These are phyloP conservation scores for Lentinula edodes DNA, from an alignment of 768 basidiomycete genomes.

Conservation along the genomic window DNA sequence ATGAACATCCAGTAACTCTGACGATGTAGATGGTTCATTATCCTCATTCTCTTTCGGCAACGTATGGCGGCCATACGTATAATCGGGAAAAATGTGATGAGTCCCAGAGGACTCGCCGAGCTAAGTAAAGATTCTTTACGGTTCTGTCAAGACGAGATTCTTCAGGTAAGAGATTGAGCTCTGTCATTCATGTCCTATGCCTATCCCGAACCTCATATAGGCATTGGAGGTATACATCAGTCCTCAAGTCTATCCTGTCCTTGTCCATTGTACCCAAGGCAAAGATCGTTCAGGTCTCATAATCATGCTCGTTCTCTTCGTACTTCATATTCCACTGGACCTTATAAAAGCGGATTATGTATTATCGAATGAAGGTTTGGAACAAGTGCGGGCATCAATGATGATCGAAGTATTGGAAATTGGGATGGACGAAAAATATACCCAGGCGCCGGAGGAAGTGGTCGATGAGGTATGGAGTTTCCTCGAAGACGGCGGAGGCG, in stretches of 20 bases:
- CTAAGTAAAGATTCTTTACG: constrained; percentile 14
- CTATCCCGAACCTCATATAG: not conserved
- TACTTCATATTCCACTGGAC: constrained; percentile 8
- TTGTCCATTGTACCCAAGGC: constrained; percentile 16
- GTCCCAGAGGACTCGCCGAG: constrained; percentile 11
- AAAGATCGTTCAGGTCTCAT: constrained; percentile 15
- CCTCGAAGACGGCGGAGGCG: constrained; percentile 12
- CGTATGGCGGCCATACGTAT: constrained; percentile 15
- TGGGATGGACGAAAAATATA: constrained; percentile 14
- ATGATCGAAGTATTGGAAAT: constrained; percentile 15
- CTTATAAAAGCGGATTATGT: constrained; percentile 12
- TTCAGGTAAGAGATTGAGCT: not conserved
- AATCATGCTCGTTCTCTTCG: constrained; percentile 15
- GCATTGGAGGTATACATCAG: constrained; percentile 12
- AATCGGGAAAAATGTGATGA: constrained; percentile 14
- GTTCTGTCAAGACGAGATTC: constrained; percentile 14
- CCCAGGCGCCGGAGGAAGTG: constrained; percentile 10
- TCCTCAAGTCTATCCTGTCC: constrained; percentile 11
- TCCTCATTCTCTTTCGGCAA: constrained; percentile 10
- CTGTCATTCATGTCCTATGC: not conserved
- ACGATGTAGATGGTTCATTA: constrained; percentile 11
- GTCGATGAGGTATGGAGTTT: constrained; percentile 14
- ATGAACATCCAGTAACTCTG: not conserved
- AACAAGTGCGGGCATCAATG: constrained; percentile 12
- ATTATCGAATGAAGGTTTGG: constrained; percentile 14